Percentiles rank a stretch among this genome's conserved stretches.
Evolutionary conservation across 495 filamentous ascomycete genomes (phyloP).

Genomic region (Thermochaetoides thermophila): DNA sequence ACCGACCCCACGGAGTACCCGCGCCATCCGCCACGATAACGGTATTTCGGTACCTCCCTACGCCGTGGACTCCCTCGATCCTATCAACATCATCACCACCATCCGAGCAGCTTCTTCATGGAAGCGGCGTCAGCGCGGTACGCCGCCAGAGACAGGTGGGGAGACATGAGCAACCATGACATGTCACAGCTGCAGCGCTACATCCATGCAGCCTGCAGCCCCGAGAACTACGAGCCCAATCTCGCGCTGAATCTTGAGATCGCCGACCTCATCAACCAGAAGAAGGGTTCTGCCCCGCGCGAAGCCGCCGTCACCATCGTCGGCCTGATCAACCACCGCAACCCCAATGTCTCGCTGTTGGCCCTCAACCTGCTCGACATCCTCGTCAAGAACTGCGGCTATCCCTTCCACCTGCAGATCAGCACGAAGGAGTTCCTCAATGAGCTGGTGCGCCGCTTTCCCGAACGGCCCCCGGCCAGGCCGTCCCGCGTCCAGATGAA

Average conservation of each 20-base stretch:
- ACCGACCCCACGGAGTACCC: too few relatives aligned
- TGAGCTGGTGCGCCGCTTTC: slow-evolving; percentile 91
- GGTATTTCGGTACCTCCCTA: too few relatives aligned
- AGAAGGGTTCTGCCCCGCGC: slow-evolving; percentile 93
- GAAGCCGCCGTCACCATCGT: slow-evolving; percentile 93
- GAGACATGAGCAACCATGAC: slow-evolving; percentile 59
- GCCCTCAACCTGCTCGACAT: slow-evolving; percentile 91
- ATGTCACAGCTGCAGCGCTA: slow-evolving; percentile 83
- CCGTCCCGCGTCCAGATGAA: slow-evolving; percentile 75
- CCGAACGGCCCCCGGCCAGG: slow-evolving; percentile 79
- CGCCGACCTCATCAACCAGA: slow-evolving; percentile 87
- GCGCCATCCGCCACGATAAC: too few relatives aligned
- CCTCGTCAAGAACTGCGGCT: slow-evolving; percentile 98
- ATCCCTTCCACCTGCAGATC: slow-evolving; percentile 97
- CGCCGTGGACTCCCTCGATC: too few relatives aligned
- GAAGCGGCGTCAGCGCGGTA: slow-evolving; percentile 92
- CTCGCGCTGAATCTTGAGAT: slow-evolving; percentile 95
- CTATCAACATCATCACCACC: slow-evolving; percentile 1
- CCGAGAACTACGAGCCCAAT: slow-evolving; percentile 93
- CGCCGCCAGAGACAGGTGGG: slow-evolving; percentile 90
- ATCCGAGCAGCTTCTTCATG: slow-evolving; percentile 29
- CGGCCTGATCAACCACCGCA: slow-evolving; percentile 87
- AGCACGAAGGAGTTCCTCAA: slow-evolving; percentile 98
- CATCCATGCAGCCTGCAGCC: slow-evolving; percentile 89
- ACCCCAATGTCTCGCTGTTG: slow-evolving; percentile 82